Conservation (phyloP, 2,329 filamentous ascomycete species). For the Leptographium galeiforme region DNA sequence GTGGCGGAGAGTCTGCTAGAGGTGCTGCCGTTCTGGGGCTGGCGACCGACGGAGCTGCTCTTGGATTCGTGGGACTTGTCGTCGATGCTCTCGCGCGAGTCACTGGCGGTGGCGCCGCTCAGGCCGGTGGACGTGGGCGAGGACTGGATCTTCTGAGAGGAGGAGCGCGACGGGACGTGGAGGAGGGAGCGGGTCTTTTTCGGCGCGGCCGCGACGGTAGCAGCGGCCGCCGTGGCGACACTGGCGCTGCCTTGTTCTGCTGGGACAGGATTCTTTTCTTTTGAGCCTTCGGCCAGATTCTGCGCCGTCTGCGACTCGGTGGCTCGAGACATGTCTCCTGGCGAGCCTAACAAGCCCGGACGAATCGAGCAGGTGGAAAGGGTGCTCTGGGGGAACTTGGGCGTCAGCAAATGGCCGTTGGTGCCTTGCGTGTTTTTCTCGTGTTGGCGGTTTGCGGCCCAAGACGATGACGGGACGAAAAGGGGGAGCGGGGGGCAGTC, state of each 20-base stretch:
- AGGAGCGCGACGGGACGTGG: conserved; percentile 48
- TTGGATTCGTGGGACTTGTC: conserved; percentile 53
- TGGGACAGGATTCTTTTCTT: conserved; percentile 27
- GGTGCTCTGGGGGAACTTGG: neutral
- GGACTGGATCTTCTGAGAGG: conserved; percentile 46
- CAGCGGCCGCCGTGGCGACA: neutral
- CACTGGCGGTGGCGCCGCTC: conserved; percentile 45
- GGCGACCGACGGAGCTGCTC: conserved; percentile 47
- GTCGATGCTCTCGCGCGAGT: conserved; percentile 48
- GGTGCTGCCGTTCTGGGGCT: conserved; percentile 49
- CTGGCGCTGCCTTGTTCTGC: conserved; percentile 24
- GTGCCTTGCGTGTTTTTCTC: neutral
- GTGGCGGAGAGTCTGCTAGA: conserved; percentile 49
- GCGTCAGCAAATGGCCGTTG: neutral
- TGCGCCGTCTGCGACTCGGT: conserved; percentile 21
- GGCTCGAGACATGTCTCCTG: conserved; percentile 18
- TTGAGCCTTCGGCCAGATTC: conserved; percentile 24
- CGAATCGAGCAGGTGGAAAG: neutral
- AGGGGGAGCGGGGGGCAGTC: neutral
- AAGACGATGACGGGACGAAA: neutral
- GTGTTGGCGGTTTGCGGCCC: neutral
- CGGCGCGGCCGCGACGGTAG: conserved; percentile 10
- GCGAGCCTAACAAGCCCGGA: conserved; percentile 5
- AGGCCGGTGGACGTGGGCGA: conserved; percentile 46
- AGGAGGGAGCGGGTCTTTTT: conserved; percentile 41